Conservation (phyloP, 2,329 filamentous ascomycete genomes). For the Ceratocystis variospora region DNA sequence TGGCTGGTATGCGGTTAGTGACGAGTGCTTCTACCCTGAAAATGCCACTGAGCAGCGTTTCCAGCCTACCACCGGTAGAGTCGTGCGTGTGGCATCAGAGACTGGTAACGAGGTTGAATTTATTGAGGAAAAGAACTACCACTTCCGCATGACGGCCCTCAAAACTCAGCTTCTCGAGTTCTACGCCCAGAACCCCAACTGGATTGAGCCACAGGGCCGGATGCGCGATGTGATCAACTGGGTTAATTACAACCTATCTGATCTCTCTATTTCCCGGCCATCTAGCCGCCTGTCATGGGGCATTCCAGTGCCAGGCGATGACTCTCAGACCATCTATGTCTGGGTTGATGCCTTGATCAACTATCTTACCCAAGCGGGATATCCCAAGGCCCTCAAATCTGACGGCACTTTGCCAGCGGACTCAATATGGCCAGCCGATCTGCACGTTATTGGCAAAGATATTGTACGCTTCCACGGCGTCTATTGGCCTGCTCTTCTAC, state of each 20-base stretch:
- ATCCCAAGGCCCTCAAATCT: conserved; percentile 1
- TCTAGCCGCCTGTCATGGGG: conserved; percentile 70
- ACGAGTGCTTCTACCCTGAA: conserved; percentile 89
- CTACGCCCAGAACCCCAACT: conserved; percentile 63
- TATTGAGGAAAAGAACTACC: conserved; percentile 86
- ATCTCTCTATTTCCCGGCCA: conserved; percentile 81
- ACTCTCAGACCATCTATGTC: conserved; percentile 84
- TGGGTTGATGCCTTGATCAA: conserved; percentile 96
- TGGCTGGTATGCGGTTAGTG: conserved; percentile 93
- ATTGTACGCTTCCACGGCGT: conserved; percentile 93
- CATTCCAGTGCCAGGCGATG: conserved; percentile 72
- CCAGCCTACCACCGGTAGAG: conserved; percentile 67
- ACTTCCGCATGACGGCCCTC: conserved; percentile 79
- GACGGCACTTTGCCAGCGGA: conserved; percentile 47
- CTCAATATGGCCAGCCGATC: conserved; percentile 73
- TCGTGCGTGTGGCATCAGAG: conserved; percentile 70
- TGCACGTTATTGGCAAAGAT: conserved; percentile 91
- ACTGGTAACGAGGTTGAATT: conserved; percentile 90
- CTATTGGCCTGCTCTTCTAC: conserved; percentile 93
- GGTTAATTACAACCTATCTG: conserved; percentile 64
- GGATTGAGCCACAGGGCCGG: conserved; percentile 57
- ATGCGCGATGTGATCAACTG: conserved; percentile 68
- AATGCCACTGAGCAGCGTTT: conserved; percentile 58
- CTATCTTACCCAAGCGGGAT: conserved; percentile 72
- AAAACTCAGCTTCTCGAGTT: conserved; percentile 64